Conservation (phyloP, 805 yeast genomes). For the Kodamaea lidongshanica region DNA sequence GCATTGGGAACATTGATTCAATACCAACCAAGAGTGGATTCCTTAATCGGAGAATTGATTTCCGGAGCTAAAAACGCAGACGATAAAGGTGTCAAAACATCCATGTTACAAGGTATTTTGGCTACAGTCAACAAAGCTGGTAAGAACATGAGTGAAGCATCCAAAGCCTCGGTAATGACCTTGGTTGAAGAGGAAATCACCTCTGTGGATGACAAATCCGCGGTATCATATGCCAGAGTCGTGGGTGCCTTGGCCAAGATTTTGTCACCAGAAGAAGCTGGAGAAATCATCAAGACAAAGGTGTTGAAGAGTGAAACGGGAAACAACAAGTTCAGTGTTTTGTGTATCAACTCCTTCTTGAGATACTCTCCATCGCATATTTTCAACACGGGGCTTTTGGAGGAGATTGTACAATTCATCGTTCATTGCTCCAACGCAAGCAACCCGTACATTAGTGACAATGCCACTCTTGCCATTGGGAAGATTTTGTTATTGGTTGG, state of each 20-base stretch:
- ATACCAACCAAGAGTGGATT: conserved; percentile 91
- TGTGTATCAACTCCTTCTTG: conserved; percentile 74
- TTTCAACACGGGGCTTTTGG: conserved; percentile 45
- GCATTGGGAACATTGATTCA: conserved; percentile 85
- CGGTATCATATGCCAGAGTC: conserved; percentile 70
- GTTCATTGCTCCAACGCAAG: conserved; percentile 37
- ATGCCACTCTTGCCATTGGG: conserved; percentile 75
- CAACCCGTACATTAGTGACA: conserved; percentile 57
- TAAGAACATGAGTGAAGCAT: conserved; percentile 62
- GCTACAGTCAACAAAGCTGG: conserved; percentile 84
- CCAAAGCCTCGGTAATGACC: conserved; percentile 61
- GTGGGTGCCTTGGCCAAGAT: conserved; percentile 72
- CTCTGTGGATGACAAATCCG: conserved; percentile 48
- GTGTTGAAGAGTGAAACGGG: conserved; percentile 43
- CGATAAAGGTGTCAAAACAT: conserved; percentile 70
- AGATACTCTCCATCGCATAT: conserved; percentile 68
- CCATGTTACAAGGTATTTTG: conserved; percentile 77
- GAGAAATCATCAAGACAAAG: conserved; percentile 51
- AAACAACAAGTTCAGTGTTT: conserved; percentile 51
- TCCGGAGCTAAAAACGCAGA: conserved; percentile 62
- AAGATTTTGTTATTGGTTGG: conserved; percentile 58
- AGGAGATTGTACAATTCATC: conserved; percentile 46
- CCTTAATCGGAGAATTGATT: conserved; percentile 78
- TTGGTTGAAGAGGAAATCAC: conserved; percentile 69
- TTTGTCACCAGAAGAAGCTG: conserved; percentile 58